phyloP scores from a whole-genome alignment of 352 stramenopile species.

The Pythium dissotocum region DNA sequence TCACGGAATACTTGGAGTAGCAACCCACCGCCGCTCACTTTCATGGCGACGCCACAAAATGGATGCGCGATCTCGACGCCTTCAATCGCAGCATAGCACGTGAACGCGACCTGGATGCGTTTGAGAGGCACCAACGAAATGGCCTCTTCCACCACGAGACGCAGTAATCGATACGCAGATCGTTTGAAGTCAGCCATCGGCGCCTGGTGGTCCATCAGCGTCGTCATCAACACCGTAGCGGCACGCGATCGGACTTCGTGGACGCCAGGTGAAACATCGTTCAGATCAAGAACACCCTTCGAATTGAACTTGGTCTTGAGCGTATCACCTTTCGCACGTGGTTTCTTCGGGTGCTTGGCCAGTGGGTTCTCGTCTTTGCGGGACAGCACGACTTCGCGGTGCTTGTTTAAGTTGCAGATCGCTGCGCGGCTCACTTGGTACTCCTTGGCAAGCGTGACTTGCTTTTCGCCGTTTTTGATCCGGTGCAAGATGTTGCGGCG shows the following conservation, averaged over 20 bases:
- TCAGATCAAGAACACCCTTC: neutral
- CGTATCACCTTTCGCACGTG: slow-evolving; percentile 21
- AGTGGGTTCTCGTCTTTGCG: slow-evolving; percentile 47
- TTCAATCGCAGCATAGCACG: slow-evolving; percentile 2
- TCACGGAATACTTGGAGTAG: slow-evolving; percentile 20
- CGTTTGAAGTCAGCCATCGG: slow-evolving; percentile 2
- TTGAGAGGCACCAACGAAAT: slow-evolving; percentile 5
- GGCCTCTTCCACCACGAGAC: slow-evolving; percentile 24
- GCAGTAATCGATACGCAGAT: neutral
- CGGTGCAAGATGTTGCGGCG: slow-evolving; percentile 48
- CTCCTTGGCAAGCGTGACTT: slow-evolving; percentile 55
- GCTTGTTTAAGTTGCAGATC: slow-evolving; percentile 66
- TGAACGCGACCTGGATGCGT: neutral
- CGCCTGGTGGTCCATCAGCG: neutral
- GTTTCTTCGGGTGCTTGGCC: slow-evolving; percentile 57
- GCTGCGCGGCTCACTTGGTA: slow-evolving; percentile 56
- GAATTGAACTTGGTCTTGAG: neutral
- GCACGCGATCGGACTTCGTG: slow-evolving; percentile 8
- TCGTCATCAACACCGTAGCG: neutral
- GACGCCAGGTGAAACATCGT: neutral
- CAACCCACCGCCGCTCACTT: slow-evolving; percentile 3
- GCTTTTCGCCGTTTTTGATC: slow-evolving; percentile 53
- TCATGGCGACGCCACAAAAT: slow-evolving; percentile 13
- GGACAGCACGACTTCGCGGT: slow-evolving; percentile 47
- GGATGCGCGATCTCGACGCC: slow-evolving; percentile 4